Conservation (phyloP, 495 filamentous ascomycete species). For the Hapsidospora chrysogenum region DNA sequence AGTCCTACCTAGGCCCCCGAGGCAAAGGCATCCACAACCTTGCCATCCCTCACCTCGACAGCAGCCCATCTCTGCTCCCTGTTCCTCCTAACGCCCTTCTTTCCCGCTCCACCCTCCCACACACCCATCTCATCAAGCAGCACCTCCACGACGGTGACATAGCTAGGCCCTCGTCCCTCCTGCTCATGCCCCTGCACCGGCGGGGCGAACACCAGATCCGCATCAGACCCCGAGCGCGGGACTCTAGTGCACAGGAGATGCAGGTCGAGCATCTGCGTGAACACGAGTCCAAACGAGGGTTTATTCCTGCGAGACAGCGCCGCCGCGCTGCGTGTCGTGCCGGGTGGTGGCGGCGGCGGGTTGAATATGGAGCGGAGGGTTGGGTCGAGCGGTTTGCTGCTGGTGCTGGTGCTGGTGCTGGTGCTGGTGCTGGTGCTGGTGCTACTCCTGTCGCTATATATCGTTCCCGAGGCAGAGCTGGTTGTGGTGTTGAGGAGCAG, state of each 20-base stretch:
- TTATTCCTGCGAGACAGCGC: conserved; percentile 9
- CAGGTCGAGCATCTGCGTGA: conserved; percentile 23
- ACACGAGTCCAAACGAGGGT: conserved; percentile 25
- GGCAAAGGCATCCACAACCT: conserved; percentile 14
- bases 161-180: conserved; percentile 1
- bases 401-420: neutral
- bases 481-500: conserved; percentile 26
- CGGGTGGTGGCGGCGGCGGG: neutral
- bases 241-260: conserved; percentile 24
- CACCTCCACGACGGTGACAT: conserved; percentile 25
- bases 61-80: conserved; percentile 27
- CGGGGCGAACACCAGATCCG: conserved; percentile 4
- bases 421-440: neutral
- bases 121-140: conserved; percentile 24
- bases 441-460: neutral
- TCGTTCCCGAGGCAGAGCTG: neutral
- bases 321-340: neutral
- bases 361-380: conserved; percentile 23
- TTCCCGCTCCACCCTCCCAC: conserved; percentile 7
- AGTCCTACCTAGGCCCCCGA: too few relatives aligned
- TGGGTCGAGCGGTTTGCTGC: conserved; percentile 4
- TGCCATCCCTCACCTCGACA: conserved; percentile 16
- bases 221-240: conserved; percentile 12
- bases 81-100: conserved; percentile 6
- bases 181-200: too few relatives aligned